These are phyloP conservation scores for Neopestalotiopsis sp. DNA, from an alignment of 2,329 filamentous ascomycete species.

Conservation along the genomic window DNA sequence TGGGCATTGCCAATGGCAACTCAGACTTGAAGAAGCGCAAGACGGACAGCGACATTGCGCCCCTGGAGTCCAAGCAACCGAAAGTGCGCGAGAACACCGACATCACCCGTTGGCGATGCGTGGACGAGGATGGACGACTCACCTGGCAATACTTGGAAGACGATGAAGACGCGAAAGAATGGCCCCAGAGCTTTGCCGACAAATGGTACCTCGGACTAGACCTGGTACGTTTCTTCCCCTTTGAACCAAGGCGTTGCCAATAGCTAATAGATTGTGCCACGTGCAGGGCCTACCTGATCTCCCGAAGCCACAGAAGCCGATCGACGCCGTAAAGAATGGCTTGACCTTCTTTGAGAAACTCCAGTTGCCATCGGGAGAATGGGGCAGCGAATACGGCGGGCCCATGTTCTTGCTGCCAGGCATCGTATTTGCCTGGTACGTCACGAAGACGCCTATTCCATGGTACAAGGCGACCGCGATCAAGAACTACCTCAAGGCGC, in stretches of 20 bases:
- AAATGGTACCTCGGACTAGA: conserved; percentile 86
- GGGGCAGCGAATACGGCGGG: conserved; percentile 97
- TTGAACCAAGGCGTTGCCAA: neutral
- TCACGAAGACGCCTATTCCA: conserved; percentile 86
- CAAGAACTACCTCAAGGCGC: conserved; percentile 87
- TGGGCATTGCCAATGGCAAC: conserved; percentile 20
- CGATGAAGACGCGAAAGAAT: conserved; percentile 70
- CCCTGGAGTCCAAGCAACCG: conserved; percentile 47
- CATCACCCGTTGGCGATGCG: conserved; percentile 80
- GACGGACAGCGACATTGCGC: conserved; percentile 41
- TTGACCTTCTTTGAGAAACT: conserved; percentile 88
- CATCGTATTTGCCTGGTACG: conserved; percentile 84
- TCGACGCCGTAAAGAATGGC: conserved; percentile 82
- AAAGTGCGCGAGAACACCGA: conserved; percentile 71
- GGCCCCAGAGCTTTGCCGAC: conserved; percentile 90
- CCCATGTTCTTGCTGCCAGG: conserved; percentile 95
- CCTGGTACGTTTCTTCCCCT: conserved; percentile 58
- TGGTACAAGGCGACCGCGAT: conserved; percentile 84
- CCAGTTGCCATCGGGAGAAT: conserved; percentile 88
- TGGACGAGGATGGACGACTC: conserved; percentile 82
- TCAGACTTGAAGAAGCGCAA: conserved; percentile 46
- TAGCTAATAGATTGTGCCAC: conserved; percentile 17
- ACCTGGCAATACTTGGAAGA: conserved; percentile 94
- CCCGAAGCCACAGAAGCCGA: conserved; percentile 71
- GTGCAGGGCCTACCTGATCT: conserved; percentile 77